Conservation (phyloP, 768 basidiomycete genomes). For the Wakefieldia striispora region DNA sequence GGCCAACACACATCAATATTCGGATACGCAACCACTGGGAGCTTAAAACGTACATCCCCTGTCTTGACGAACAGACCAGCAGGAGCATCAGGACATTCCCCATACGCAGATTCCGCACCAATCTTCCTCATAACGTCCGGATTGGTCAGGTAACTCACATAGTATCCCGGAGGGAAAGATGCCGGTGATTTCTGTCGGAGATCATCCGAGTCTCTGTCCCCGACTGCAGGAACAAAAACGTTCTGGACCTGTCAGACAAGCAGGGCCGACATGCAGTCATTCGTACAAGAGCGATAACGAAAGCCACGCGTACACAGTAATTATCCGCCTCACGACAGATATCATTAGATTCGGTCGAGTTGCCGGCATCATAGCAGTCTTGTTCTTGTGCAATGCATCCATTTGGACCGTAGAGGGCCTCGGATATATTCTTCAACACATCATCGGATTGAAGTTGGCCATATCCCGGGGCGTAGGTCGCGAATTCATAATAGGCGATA, state of each 20-base stretch:
- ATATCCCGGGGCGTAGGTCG: constrained; percentile 62
- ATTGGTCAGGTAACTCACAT: constrained; percentile 44
- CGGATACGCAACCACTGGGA: neutral
- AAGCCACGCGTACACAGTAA: constrained; percentile 47
- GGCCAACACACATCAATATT: neutral
- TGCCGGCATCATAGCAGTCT: constrained; percentile 57
- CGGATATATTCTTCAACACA: constrained; percentile 45
- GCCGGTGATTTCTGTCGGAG: constrained; percentile 53
- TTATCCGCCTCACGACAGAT: constrained; percentile 52
- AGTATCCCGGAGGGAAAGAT: constrained; percentile 56
- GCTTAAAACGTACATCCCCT: constrained; percentile 48
- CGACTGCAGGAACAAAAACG: constrained; percentile 50
- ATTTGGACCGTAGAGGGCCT: constrained; percentile 43
- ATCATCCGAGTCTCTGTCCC: constrained; percentile 53
- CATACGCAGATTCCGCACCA: constrained; percentile 50
- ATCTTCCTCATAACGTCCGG: constrained; percentile 41
- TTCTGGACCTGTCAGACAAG: constrained; percentile 37
- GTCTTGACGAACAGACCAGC: constrained; percentile 44
- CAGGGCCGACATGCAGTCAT: neutral
- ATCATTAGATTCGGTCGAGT: constrained; percentile 40
- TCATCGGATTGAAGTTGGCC: constrained; percentile 53
- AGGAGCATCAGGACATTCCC: constrained; percentile 47
- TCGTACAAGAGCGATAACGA: neutral
- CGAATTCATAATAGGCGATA: constrained; percentile 58
- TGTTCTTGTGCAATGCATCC: constrained; percentile 57